Evolutionary conservation across 2,329 filamentous ascomycete species (phyloP), one percentile per base, ranked within the genome.

Genomic region (Aureobasidium sp.): DNA sequence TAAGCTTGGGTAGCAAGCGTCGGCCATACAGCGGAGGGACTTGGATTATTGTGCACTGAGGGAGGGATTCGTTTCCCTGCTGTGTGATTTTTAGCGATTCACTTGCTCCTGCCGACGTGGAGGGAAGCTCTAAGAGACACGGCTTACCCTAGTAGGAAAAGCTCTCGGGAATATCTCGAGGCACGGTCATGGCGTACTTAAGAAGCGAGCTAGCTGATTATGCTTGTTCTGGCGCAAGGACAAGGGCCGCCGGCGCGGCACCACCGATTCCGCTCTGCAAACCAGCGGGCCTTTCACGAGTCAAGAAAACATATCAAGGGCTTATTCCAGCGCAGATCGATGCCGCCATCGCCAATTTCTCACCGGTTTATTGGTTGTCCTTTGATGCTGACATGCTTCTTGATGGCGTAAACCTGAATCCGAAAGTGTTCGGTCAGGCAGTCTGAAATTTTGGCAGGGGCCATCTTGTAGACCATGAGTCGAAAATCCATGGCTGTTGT

Each of bases 191-290:
- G 46, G 57, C 57, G 57, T 9, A 50, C 57, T 51, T 51, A 51
- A 60, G 57, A 51, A 60, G 57, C 57, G 23, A 32, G 36, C 57
- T 60, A 60, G 27, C 34, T 50, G 17, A 29, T 60, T 60, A 60
- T 60, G 57, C 57, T 60, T 60, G 57, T 60, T 60, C 57, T 60
- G 46, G 57, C 46, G 57, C 57, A 60, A 50, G 41, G 55, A 47
- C 42, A 42, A 47, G n/a, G 55, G 55, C 55, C 55, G 55, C 32
- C 55, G 55, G 55, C 55, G 55, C 55, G 34, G 42, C 41, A 47
- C 42, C 29, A 29, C 55, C 29, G 42, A 47, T 37, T 47, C 20
- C 20, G 29, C 47, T 37, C 42, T 48, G 55, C 55, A 58, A 58
- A 58, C 55, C 32, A 48, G 42, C 46, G 55, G 55, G 39, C 42